Percentiles rank a stretch among this genome's conserved stretches.
These are phyloP conservation scores for Euphrasia confusa DNA, from an alignment of 257 asterid species.

Conservation along the genomic window DNA sequence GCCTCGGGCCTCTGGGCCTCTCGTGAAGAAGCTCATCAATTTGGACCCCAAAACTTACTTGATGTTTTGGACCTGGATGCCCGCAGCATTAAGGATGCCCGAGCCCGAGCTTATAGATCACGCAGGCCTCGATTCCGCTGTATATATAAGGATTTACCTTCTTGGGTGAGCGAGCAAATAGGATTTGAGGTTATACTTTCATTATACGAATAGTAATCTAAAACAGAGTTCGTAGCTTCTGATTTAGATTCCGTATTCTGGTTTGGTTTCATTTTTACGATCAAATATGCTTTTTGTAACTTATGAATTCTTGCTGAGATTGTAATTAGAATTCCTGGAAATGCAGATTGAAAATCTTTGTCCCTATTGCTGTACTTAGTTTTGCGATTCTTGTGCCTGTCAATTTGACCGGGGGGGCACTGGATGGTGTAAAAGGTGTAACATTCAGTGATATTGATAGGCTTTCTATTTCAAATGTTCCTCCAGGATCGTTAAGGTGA, in stretches of 20 bases:
- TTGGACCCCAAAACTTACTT: slow-evolving; percentile 57
- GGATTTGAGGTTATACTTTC: too few relatives aligned
- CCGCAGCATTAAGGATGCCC: slow-evolving; percentile 93
- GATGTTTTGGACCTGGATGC: slow-evolving; percentile 93
- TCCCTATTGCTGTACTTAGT: slow-evolving; percentile 70
- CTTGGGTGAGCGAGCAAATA: slow-evolving; percentile 60
- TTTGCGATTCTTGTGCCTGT: slow-evolving; percentile 79
- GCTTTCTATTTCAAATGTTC: slow-evolving; percentile 81
- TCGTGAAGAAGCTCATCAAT: slow-evolving; percentile 56
- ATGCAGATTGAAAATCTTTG: slow-evolving; percentile 85
- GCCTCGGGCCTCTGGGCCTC: slow-evolving; percentile 64
- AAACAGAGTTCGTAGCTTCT: too few relatives aligned
- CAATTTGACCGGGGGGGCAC: slow-evolving; percentile 68
- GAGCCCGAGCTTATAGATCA: slow-evolving; percentile 89
- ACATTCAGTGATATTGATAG: slow-evolving; percentile 73
- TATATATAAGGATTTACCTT: slow-evolving; percentile 79
- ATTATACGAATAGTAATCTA: too few relatives aligned
- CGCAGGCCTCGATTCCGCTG: slow-evolving; percentile 93
- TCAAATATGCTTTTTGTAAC: too few relatives aligned
- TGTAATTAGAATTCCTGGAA: slow-evolving; percentile 9
- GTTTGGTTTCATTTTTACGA: background rate
- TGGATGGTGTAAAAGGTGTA: slow-evolving; percentile 45
- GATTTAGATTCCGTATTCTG: too few relatives aligned
- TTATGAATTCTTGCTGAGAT: background rate
- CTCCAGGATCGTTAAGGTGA: slow-evolving; percentile 77